phyloP scores from a whole-genome alignment of 768 basidiomycete species.

The Suillus fuscotomentosus region DNA sequence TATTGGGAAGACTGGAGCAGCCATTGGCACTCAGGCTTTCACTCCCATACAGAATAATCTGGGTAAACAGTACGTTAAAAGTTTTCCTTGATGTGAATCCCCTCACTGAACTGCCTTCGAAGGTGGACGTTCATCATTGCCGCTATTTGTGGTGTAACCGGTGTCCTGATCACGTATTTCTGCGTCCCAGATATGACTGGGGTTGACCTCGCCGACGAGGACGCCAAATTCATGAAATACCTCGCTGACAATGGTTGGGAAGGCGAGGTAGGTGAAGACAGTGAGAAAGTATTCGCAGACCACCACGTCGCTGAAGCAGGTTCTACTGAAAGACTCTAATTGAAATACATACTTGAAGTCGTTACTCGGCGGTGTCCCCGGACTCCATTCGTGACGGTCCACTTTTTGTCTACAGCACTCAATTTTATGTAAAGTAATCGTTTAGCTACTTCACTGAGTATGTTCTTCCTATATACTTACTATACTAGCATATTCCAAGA shows the following conservation, averaged over 20 bases:
- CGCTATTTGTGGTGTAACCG: conserved; percentile 64
- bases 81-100: neutral
- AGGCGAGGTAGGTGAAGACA: conserved; percentile 60
- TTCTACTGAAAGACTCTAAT: conserved; percentile 11
- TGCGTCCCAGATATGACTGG: conserved; percentile 69
- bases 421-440: too few relatives aligned
- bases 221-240: conserved; percentile 58
- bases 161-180: conserved; percentile 65
- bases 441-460: too few relatives aligned
- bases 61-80: conserved; percentile 51
- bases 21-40: conserved; percentile 68
- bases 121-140: conserved; percentile 70
- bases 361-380: neutral
- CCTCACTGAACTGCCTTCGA: conserved; percentile 4
- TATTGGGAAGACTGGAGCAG: conserved; percentile 70
- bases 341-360: neutral
- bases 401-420: too few relatives aligned
- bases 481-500: too few relatives aligned
- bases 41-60: conserved; percentile 66
- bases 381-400: too few relatives aligned
- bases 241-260: conserved; percentile 64
- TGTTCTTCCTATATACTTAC: too few relatives aligned
- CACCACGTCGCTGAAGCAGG: conserved; percentile 14
- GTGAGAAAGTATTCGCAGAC: conserved; percentile 30
- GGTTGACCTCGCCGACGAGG: conserved; percentile 64